A percentile compares a stretch with the other conserved stretches of the same genome.
These are phyloP conservation scores for Diaporthe sp. DNA, from an alignment of 2,329 filamentous ascomycete species.

Conservation along the genomic window DNA sequence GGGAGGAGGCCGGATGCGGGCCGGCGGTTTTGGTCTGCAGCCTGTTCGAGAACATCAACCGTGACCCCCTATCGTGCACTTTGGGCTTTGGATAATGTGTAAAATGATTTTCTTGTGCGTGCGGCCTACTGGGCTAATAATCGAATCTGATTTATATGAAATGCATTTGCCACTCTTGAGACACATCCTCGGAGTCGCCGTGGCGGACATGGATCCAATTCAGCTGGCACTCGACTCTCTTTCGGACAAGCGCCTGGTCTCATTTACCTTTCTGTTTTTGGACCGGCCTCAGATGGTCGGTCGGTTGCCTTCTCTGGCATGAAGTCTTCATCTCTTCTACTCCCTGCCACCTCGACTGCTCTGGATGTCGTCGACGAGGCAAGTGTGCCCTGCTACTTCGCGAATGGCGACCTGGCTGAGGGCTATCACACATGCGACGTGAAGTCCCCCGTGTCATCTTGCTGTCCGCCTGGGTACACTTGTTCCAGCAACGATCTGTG, in stretches of 20 bases:
- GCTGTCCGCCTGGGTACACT: slow-evolving; percentile 47
- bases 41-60: slow-evolving; percentile 13
- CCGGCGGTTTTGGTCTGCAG: slow-evolving; percentile 16
- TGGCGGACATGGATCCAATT: background rate
- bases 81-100: background rate
- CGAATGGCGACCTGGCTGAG: slow-evolving; percentile 40
- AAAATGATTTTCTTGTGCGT: background rate
- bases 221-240: background rate
- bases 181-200: slow-evolving; percentile 18
- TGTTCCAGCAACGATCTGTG: slow-evolving; percentile 47
- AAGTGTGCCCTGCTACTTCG: slow-evolving; percentile 45
- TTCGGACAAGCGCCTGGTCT: slow-evolving; percentile 9
- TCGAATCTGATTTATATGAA: slow-evolving; percentile 2
- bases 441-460: slow-evolving; percentile 42
- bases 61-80: background rate
- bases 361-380: background rate
- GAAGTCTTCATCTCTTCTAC: background rate
- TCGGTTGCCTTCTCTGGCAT: background rate
- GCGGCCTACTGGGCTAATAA: slow-evolving; percentile 4
- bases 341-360: background rate
- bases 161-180: slow-evolving; percentile 1
- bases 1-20: slow-evolving; percentile 8
- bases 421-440: slow-evolving; percentile 45
- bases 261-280: background rate
- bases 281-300: slow-evolving; percentile 5